These are phyloP conservation scores for Polysphondylium violaceum DNA, from an alignment of 78 protist species.

Conservation along the genomic window DNA sequence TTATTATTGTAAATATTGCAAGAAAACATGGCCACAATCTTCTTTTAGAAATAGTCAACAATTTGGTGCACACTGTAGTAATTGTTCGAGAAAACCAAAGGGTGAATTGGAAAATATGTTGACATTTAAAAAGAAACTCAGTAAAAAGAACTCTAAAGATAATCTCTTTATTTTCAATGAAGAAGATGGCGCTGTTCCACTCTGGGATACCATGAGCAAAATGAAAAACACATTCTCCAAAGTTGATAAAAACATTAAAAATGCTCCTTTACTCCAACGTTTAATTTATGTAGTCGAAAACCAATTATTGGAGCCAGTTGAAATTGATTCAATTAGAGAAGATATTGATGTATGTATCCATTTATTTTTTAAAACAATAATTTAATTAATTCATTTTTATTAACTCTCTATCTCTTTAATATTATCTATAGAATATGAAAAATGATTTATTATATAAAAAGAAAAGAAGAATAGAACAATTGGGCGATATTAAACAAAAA, in stretches of 20 bases:
- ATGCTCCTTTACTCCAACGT: conserved; percentile 45
- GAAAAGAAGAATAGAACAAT: conserved; percentile 55
- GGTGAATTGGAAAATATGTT: conserved; percentile 16
- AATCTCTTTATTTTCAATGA: neutral
- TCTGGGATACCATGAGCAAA: conserved; percentile 30
- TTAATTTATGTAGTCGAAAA: conserved; percentile 47
- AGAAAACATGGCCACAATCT: conserved; percentile 78
- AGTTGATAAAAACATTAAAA: neutral
- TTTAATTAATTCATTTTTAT: neutral
- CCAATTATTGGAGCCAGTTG: conserved; percentile 55
- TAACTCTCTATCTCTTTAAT: neutral
- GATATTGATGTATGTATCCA: conserved; percentile 27
- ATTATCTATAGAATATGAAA: conserved; percentile 18
- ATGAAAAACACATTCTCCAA: neutral
- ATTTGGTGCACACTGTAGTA: conserved; percentile 86
- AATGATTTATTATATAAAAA: conserved; percentile 33
- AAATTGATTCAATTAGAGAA: conserved; percentile 27
- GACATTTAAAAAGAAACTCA: conserved; percentile 23
- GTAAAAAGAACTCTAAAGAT: conserved; percentile 28
- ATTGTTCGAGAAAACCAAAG: conserved; percentile 82
- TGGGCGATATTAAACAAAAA: conserved; percentile 2
- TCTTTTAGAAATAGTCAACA: conserved; percentile 80
- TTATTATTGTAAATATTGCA: conserved; percentile 83
- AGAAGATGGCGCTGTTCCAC: conserved; percentile 38
- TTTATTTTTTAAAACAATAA: neutral